These are phyloP conservation scores for Pichia sp. DNA, from an alignment of 1,139 yeast genomes.

Conservation along the genomic window DNA sequence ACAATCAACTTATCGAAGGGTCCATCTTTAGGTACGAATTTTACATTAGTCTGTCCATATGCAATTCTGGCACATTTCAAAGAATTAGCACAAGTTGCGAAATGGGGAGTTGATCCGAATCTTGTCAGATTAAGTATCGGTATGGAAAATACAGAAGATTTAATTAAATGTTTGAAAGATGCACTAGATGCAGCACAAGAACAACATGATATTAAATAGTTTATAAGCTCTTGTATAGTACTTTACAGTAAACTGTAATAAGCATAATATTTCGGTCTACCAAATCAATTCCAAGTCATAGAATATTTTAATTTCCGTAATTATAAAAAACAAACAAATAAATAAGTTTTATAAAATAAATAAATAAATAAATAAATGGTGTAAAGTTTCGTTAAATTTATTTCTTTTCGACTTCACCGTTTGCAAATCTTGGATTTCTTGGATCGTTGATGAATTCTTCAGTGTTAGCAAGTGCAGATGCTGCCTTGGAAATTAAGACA, in stretches of 20 bases:
- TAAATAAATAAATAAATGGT: conserved; percentile 2
- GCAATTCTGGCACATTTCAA: conserved; percentile 81
- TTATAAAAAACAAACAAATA: conserved; percentile 5
- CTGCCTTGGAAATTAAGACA: conserved; percentile 52
- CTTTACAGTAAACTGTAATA: background rate
- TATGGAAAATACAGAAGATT: conserved; percentile 51
- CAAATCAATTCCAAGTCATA: conserved; percentile 4
- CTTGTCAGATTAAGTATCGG: conserved; percentile 85
- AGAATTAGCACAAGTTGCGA: conserved; percentile 74
- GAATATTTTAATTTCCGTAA: conserved; percentile 7
- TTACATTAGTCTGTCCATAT: conserved; percentile 89
- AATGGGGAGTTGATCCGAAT: conserved; percentile 80
- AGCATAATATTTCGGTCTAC: background rate
- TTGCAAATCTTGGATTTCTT: conserved; percentile 63
- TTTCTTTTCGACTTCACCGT: conserved; percentile 42
- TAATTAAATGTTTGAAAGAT: conserved; percentile 48
- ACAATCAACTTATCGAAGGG: conserved; percentile 76
- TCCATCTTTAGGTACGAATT: conserved; percentile 90
- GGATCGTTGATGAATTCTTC: conserved; percentile 69
- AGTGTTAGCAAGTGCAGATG: conserved; percentile 48
- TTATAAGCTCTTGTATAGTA: background rate
- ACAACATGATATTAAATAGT: conserved; percentile 25
- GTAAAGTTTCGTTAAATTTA: conserved; percentile 12
- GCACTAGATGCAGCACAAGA: conserved; percentile 54
- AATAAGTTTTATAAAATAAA: conserved; percentile 2